These are phyloP conservation scores for Schizophyllum commune DNA, from an alignment of 1,284 basidiomycete species.

Conservation along the genomic window DNA sequence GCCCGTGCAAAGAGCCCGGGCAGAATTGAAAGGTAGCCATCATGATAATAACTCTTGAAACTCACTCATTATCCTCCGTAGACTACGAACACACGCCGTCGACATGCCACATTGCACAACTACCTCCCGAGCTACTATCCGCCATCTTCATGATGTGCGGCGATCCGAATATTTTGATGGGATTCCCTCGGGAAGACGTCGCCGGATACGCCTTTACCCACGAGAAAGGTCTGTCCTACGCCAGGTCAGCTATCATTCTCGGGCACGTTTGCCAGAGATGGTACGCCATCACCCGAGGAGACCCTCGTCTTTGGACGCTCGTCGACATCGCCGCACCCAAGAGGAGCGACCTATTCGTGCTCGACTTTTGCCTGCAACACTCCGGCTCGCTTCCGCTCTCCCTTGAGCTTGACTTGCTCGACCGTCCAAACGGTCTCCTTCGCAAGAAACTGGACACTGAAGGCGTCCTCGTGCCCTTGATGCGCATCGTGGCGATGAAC, in stretches of 20 bases:
- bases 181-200: background rate
- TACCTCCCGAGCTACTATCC: background rate
- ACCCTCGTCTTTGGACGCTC: background rate
- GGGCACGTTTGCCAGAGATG: background rate
- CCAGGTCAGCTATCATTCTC: background rate
- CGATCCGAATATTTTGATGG: background rate
- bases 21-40: no score
- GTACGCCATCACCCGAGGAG: background rate
- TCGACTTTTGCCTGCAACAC: background rate
- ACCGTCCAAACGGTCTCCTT: background rate
- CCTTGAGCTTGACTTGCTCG: background rate
- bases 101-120: background rate
- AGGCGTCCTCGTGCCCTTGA: background rate
- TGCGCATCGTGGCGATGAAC: background rate
- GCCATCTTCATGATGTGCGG: background rate
- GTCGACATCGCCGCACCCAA: background rate
- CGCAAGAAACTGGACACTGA: background rate
- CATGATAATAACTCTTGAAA: background rate
- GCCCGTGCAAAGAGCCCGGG: no score
- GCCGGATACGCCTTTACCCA: background rate
- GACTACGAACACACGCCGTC: background rate
- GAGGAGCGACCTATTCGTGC: background rate
- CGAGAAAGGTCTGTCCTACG: background rate
- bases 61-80: background rate
- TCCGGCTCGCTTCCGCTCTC: background rate